Evolutionary conservation across 306 rosid species (phyloP).

Genomic region (Ormosia semicastrata): DNA sequence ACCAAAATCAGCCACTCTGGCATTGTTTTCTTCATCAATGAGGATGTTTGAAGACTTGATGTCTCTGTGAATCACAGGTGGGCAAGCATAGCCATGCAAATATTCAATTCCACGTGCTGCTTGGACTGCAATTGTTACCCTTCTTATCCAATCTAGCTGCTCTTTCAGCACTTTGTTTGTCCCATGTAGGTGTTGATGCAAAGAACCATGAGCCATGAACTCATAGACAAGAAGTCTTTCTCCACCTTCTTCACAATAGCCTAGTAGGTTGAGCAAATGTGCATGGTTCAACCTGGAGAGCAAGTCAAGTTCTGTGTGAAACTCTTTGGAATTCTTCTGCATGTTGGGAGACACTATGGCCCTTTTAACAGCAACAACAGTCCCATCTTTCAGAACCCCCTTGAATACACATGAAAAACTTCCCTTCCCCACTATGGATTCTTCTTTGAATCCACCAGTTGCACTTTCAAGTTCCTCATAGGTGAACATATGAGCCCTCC

Average conservation of each 20-base stretch:
- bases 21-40: slow-evolving; percentile 94
- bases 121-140: slow-evolving; percentile 92
- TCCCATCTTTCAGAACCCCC: slow-evolving; percentile 78
- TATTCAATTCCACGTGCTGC: slow-evolving; percentile 93
- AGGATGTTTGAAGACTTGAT: slow-evolving; percentile 94
- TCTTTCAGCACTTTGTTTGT: slow-evolving; percentile 60
- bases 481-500: slow-evolving; percentile 76
- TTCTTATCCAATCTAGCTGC: slow-evolving; percentile 84
- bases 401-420: slow-evolving; percentile 86
- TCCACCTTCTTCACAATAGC: slow-evolving; percentile 87
- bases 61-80: slow-evolving; percentile 89
- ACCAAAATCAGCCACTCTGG: slow-evolving; percentile 94
- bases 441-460: slow-evolving; percentile 72
- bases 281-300: slow-evolving; percentile 87
- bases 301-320: slow-evolving; percentile 84
- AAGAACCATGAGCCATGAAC: slow-evolving; percentile 93
- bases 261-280: slow-evolving; percentile 82
- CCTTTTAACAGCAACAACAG: slow-evolving; percentile 84
- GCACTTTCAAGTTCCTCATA: slow-evolving; percentile 83
- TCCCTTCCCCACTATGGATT: slow-evolving; percentile 84
- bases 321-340: slow-evolving; percentile 85
- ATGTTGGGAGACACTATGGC: slow-evolving; percentile 73
- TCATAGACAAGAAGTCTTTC: slow-evolving; percentile 90
- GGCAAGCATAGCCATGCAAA: slow-evolving; percentile 88
- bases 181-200: slow-evolving; percentile 85